Evolutionary conservation across 257 asterid species (phyloP), one percentile per base, ranked within the genome.

Genomic region (Nicotiana attenuata): DNA sequence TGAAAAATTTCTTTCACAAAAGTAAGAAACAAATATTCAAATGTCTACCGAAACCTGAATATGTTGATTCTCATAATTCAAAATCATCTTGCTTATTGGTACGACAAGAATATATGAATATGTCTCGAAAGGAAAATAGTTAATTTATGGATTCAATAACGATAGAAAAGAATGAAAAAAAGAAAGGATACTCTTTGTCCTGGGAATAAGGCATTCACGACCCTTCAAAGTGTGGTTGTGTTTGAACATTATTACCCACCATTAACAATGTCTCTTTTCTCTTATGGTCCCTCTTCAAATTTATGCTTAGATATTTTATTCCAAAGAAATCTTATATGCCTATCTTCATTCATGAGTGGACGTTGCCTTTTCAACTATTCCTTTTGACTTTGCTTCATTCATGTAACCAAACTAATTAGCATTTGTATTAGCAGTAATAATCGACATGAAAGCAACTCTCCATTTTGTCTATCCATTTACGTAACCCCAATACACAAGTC

Each of bases 241-340:
- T 50, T 50, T 20, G 0, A 26, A 50, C 6, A 75, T 75, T 24
- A 16, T 50, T 50, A 75, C 10, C 75, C 64, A 50, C 80, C 80
- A 75, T 75, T 75, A 75, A 75, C 5, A 50, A 15, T 75, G 64
- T 75, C 80, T 75, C 64, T 75, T 75, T 75, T 75, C 17, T 75
- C 10, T 24, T 15, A 75, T 75, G 80, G 80, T 75, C 80, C 80
- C 80, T 10, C 63, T 5, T 20, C 61, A 47, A 60, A 73, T 22
- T 41, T 75, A 75, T 75, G 64, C 64, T 41, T 26, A 50, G 45
- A 75, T 75, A 75, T 75, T 75, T 75, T 75, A 75, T 75, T 75
- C 80, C 63, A 75, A 75, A 75, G 24, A 14, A 24, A 75, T 50
- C 15, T 24, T 24, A 47, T 73, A 73, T 73, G 63, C 61, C 61